Conservation (phyloP, 352 stramenopile genomes). For the Phytopythium vexans region DNA sequence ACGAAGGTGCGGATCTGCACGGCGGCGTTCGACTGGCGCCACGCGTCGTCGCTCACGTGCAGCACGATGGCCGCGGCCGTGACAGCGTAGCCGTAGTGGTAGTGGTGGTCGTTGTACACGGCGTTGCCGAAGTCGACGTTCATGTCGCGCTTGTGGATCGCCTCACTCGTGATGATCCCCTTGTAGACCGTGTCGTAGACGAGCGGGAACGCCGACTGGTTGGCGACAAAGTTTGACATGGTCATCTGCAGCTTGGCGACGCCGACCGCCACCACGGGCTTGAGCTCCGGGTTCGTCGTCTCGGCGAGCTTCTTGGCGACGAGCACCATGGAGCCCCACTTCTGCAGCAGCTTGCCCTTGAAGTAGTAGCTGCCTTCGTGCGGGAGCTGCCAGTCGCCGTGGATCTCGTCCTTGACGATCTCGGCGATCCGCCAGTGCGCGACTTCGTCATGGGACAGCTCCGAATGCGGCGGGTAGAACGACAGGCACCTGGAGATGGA, state of each 20-base stretch:
- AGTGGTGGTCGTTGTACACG: slow-evolving; percentile 78
- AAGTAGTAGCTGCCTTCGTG: slow-evolving; percentile 83
- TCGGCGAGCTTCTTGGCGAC: slow-evolving; percentile 53
- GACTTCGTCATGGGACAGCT: slow-evolving; percentile 30
- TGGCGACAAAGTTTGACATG: slow-evolving; percentile 38
- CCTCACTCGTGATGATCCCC: slow-evolving; percentile 58
- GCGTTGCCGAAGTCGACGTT: slow-evolving; percentile 73
- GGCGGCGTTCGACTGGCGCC: slow-evolving; percentile 30
- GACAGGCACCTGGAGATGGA: slow-evolving; percentile 38
- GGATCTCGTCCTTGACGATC: slow-evolving; percentile 57
- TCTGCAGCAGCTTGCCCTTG: slow-evolving; percentile 76
- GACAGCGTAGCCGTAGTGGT: slow-evolving; percentile 71
- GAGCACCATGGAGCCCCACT: slow-evolving; percentile 78
- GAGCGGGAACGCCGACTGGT: slow-evolving; percentile 45
- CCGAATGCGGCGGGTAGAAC: slow-evolving; percentile 45
- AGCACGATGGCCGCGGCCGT: slow-evolving; percentile 46
- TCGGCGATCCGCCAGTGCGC: slow-evolving; percentile 31
- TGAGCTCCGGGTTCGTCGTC: slow-evolving; percentile 54
- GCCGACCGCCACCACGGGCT: slow-evolving; percentile 36
- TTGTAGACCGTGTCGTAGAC: slow-evolving; percentile 74
- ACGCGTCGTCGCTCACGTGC: slow-evolving; percentile 32
- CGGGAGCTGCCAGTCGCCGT: slow-evolving; percentile 63
- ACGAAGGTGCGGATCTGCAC: slow-evolving; percentile 36
- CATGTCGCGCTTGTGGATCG: slow-evolving; percentile 50
- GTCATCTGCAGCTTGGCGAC: slow-evolving; percentile 44